Evolutionary conservation across 129 eudicot species (phyloP).

Genomic region (Tagetes erecta): DNA sequence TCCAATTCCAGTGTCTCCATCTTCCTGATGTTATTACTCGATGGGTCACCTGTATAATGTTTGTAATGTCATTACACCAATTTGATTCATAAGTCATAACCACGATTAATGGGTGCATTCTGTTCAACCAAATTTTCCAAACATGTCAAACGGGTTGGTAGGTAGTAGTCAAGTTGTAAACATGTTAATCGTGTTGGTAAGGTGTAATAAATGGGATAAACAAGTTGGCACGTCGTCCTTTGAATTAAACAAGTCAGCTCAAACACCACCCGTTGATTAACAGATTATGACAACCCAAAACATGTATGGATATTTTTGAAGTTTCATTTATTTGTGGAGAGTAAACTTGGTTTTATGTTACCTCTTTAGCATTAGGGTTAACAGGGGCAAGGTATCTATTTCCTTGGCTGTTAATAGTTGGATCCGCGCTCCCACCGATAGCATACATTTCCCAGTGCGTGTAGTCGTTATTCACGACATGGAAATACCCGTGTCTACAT

Average conservation of each 20-base stretch:
- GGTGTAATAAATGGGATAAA: no score
- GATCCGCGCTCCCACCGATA: background rate
- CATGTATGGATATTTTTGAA: no score
- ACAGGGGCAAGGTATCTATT: conserved; percentile 9
- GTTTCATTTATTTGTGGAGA: background rate
- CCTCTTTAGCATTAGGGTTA: background rate
- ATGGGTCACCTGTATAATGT: background rate
- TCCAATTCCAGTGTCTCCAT: conserved; percentile 12
- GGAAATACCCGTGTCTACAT: conserved; percentile 11
- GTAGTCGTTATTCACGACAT: background rate
- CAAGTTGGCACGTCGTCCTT: no score
- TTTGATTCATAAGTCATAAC: no score
- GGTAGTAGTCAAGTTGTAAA: no score
- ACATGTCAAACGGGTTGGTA: no score
- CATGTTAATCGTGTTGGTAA: no score
- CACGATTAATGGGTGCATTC: no score
- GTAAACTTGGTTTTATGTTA: background rate
- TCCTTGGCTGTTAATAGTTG: background rate
- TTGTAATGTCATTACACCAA: background rate
- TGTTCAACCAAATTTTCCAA: no score
- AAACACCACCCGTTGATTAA: no score
- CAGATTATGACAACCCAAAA: no score
- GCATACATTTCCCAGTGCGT: conserved; percentile 17
- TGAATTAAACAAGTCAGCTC: no score
- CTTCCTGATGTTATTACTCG: conserved; percentile 3